Percentiles rank a stretch among this genome's conserved stretches.
phyloP scores from a whole-genome alignment of 805 yeast species.

The Maudiozyma pseudohumilis region DNA sequence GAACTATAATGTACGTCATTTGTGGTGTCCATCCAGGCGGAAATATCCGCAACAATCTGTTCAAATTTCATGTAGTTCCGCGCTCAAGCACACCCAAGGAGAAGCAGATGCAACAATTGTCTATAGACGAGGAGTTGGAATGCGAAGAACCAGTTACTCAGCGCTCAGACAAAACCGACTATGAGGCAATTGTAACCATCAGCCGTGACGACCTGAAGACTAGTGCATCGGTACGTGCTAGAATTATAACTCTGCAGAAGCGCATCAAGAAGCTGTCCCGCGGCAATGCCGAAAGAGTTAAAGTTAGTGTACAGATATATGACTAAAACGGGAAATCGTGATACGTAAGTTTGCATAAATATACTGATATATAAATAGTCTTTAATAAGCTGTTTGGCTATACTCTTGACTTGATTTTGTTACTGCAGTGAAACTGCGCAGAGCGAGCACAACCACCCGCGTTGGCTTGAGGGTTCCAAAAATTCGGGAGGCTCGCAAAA shows the following conservation, averaged over 20 bases:
- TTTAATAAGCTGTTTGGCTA: no score
- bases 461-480: no score
- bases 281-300: conserved; percentile 41
- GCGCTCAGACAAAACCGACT: conserved; percentile 12
- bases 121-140: conserved; percentile 7
- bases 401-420: no score
- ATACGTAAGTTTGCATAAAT: background rate
- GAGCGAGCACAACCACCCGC: no score
- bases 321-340: conserved; percentile 10
- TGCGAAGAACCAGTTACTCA: background rate
- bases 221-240: conserved; percentile 47
- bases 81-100: conserved; percentile 13
- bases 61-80: conserved; percentile 34
- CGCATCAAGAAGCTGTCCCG: conserved; percentile 47
- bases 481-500: background rate
- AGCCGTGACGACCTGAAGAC: conserved; percentile 47
- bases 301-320: conserved; percentile 39
- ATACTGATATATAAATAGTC: no score
- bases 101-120: conserved; percentile 15
- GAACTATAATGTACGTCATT: conserved; percentile 64
- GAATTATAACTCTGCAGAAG: conserved; percentile 50
- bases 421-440: background rate
- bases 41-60: conserved; percentile 52
- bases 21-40: conserved; percentile 82
- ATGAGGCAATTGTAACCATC: conserved; percentile 34